Base-by-base conservation (phyloP, 1,139 yeast species). In the Saccharomyces pastorianus region DNA sequence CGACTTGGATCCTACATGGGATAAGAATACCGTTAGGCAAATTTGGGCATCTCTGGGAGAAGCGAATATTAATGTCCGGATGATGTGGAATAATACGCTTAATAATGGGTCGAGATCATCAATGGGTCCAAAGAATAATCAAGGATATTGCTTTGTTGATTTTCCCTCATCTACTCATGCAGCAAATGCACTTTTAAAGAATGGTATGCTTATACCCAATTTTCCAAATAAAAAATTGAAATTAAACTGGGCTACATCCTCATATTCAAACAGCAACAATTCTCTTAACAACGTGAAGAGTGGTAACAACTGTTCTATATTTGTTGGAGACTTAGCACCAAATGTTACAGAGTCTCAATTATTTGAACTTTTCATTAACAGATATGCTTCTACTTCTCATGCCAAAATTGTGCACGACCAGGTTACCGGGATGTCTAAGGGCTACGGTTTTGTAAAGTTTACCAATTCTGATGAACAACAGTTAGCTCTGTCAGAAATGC, bases 401-500 rank as follows among this genome's bases (percentile, higher is more conserved):
- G 90, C 83, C 5, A 75, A 88, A 58, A 85, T 85, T 25, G 84
- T 85, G 83, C 79, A 86, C n/a, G 91, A 85, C 66, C 88, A 85
- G 42, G 72, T 78, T 13, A 81, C 88, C 5, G 89, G 90, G 3
- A 82, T 84, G 53, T 79, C 87, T 7, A 78, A 88, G 64, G 86
- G 91, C 57, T 85, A 84, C 69, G 93, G 93, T 1, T 85, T 85
- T 73, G 88, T 85, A 34, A 76, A 87, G 59, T 85, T 85, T 62
- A 74, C 82, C 20, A 81, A 79, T 60, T 86, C 81, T 56, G 76
- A 70, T 50, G 90, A 84, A 60, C 80, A 87, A 61, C 81, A 80
- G 57, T 72, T 83, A 50, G 87, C 91, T 0, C 70, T 85, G 56
- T 67, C 75, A 29, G 89, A 84, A 64, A 84, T 85, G 89, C 84